Conservation (phyloP, 2,329 filamentous ascomycete species). For the Claviceps sp. region DNA sequence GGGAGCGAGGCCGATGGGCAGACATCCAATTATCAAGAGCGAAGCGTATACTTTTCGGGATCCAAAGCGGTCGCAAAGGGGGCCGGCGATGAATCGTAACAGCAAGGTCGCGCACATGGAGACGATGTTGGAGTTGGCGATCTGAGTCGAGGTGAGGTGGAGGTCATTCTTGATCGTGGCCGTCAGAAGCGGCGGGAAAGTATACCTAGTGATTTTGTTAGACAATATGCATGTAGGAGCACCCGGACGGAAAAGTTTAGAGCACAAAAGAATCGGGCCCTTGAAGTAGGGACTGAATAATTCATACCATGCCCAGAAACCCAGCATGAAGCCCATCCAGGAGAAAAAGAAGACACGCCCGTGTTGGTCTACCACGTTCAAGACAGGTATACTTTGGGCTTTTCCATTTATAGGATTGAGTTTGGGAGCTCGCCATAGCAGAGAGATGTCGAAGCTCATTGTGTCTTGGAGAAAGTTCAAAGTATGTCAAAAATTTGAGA, state of each 20-base stretch:
- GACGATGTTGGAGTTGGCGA: conserved; percentile 85
- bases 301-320: conserved; percentile 67
- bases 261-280: neutral
- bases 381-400: conserved; percentile 62
- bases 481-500: neutral
- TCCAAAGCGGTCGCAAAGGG: conserved; percentile 75
- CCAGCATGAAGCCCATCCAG: conserved; percentile 74
- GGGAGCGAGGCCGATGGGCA: conserved; percentile 73
- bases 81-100: conserved; percentile 65
- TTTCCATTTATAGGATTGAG: conserved; percentile 78
- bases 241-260: too few relatives aligned
- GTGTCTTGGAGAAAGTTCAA: neutral
- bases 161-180: conserved; percentile 73
- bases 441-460: conserved; percentile 17
- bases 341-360: conserved; percentile 85
- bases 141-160: conserved; percentile 51
- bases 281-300: neutral
- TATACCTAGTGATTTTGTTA: conserved; percentile 39
- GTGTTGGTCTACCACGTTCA: conserved; percentile 69
- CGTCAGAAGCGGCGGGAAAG: conserved; percentile 69
- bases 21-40: conserved; percentile 62
- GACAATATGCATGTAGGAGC: neutral
- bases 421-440: conserved; percentile 38
- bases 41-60: conserved; percentile 67
- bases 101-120: conserved; percentile 58